Evolutionary conservation across 768 basidiomycete genomes (phyloP).

Genomic region (Naganishia vaughanmartiniae): DNA sequence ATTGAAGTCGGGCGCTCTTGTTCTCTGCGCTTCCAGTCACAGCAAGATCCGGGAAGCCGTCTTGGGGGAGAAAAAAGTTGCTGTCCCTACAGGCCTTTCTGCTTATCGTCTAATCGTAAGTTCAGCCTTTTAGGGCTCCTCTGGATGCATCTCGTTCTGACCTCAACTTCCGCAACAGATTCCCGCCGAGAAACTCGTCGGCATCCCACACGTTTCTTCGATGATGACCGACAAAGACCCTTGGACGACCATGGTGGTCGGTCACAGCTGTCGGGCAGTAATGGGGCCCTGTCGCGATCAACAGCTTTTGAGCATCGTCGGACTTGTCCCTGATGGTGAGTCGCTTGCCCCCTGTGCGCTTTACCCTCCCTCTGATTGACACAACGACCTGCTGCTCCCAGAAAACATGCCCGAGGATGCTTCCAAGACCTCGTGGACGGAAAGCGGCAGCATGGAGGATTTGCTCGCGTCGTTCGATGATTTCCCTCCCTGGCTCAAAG

Average conservation of each 20-base stretch:
- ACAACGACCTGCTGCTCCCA: neutral
- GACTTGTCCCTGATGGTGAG: constrained; percentile 30
- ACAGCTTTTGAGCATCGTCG: constrained; percentile 12
- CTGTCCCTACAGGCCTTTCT: constrained; percentile 26
- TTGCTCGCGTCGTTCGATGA: constrained; percentile 20
- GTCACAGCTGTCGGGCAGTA: constrained; percentile 17
- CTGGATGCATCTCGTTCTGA: neutral
- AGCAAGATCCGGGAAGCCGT: constrained; percentile 19
- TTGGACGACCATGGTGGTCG: constrained; percentile 30
- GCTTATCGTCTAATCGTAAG: constrained; percentile 28
- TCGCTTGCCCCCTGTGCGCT: neutral
- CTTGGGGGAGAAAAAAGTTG: constrained; percentile 9
- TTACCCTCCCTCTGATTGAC: neutral
- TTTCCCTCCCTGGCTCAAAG: constrained; percentile 28
- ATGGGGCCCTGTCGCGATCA: constrained; percentile 23
- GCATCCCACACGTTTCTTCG: constrained; percentile 1
- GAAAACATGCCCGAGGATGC: constrained; percentile 18
- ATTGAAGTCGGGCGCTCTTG: neutral
- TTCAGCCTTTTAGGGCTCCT: neutral
- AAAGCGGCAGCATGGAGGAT: constrained; percentile 26
- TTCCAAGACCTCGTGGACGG: constrained; percentile 27
- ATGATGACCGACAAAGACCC: constrained; percentile 18
- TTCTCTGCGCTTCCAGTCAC: neutral
- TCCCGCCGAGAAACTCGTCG: neutral
- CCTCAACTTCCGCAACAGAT: neutral